These are phyloP conservation scores for Volvox carteri DNA, from an alignment of 163 green algal genomes.

Conservation along the genomic window DNA sequence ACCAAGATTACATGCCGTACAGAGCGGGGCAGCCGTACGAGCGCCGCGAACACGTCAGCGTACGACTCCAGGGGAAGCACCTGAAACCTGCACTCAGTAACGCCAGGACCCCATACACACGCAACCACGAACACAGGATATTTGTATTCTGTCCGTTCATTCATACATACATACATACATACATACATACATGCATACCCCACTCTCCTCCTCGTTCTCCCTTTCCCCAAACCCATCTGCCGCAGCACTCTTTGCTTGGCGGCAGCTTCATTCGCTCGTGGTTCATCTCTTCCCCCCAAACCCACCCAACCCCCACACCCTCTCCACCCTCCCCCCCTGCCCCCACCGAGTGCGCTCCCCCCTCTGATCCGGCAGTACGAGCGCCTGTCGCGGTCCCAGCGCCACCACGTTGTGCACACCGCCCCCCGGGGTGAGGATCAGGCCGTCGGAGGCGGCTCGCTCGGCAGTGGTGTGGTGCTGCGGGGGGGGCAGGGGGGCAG, in stretches of 20 bases:
- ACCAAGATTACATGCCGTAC: slow-evolving; percentile 78
- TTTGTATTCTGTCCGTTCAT: no score
- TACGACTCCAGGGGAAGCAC: slow-evolving; percentile 60
- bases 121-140: no score
- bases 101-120: background rate
- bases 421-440: slow-evolving; percentile 39
- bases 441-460: slow-evolving; percentile 46
- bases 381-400: slow-evolving; percentile 53
- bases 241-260: no score
- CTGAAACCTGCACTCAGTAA: slow-evolving; percentile 53
- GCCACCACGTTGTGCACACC: slow-evolving; percentile 33
- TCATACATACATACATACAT: no score
- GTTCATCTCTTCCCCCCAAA: no score
- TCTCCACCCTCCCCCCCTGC: background rate
- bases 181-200: no score
- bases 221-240: no score
- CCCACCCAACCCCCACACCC: background rate
- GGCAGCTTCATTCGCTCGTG: no score
- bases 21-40: slow-evolving; percentile 55
- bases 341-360: slow-evolving; percentile 75
- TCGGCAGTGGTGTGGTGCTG: slow-evolving; percentile 75
- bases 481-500: background rate
- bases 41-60: slow-evolving; percentile 11
- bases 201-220: no score
- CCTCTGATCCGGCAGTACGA: slow-evolving; percentile 80